A percentile compares a stretch with the other conserved stretches of the same genome.
Evolutionary conservation across 2,329 filamentous ascomycete genomes (phyloP).

Genomic region (Epichloe coenophiala): DNA sequence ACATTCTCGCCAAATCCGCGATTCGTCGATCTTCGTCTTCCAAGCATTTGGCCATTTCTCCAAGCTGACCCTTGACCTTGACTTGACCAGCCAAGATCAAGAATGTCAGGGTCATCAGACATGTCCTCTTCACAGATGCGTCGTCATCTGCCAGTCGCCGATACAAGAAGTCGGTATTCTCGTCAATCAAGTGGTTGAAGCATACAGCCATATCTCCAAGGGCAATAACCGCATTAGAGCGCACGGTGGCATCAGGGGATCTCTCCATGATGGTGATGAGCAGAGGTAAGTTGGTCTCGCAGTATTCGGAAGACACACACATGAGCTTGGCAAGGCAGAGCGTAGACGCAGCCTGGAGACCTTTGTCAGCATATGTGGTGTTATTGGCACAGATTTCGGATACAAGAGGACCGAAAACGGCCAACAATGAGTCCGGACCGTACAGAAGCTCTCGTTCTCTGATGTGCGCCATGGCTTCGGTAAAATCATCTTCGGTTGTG

Average conservation of each 20-base stretch:
- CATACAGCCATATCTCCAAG: slow-evolving; percentile 98
- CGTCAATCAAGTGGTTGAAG: slow-evolving; percentile 98
- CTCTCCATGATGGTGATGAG: slow-evolving; percentile 97
- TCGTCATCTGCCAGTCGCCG: slow-evolving; percentile 81
- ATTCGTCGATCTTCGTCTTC: slow-evolving; percentile 94
- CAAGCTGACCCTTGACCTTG: slow-evolving; percentile 96
- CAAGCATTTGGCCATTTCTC: slow-evolving; percentile 97
- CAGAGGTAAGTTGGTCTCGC: slow-evolving; percentile 79
- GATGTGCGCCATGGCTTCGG: slow-evolving; percentile 72
- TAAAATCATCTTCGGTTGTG: slow-evolving; percentile 88
- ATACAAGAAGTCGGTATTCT: slow-evolving; percentile 97
- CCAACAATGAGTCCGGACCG: slow-evolving; percentile 70
- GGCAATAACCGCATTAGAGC: slow-evolving; percentile 92
- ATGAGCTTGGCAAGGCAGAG: slow-evolving; percentile 95
- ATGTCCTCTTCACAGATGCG: slow-evolving; percentile 86
- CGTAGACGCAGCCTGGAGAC: slow-evolving; percentile 84
- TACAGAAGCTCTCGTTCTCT: slow-evolving; percentile 74
- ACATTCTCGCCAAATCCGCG: slow-evolving; percentile 89
- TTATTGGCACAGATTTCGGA: slow-evolving; percentile 92
- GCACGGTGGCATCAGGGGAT: slow-evolving; percentile 79
- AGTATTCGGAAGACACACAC: slow-evolving; percentile 96
- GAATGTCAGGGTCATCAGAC: slow-evolving; percentile 96
- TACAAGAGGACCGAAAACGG: slow-evolving; percentile 82
- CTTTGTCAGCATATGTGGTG: slow-evolving; percentile 78
- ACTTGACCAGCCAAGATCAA: slow-evolving; percentile 93